These are phyloP conservation scores for Aegilops longissima DNA, from an alignment of 176 grass and related monocot genomes.

Conservation along the genomic window DNA sequence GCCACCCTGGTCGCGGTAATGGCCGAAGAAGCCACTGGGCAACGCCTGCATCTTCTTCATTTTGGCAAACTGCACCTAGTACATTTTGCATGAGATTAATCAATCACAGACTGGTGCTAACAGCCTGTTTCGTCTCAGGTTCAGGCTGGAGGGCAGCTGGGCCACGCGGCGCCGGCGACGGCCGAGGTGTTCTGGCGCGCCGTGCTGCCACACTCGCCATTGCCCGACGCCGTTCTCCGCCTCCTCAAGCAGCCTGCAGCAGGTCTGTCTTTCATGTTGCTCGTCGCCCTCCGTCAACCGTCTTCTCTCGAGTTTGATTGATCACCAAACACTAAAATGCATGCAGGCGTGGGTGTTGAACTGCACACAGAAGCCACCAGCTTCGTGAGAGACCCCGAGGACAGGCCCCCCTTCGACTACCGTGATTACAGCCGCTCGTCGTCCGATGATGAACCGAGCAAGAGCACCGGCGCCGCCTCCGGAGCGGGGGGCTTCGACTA, in stretches of 20 bases:
- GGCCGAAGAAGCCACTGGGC: background rate
- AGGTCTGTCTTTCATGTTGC: background rate
- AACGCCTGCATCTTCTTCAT: background rate
- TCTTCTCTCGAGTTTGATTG: background rate
- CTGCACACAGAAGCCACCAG: background rate
- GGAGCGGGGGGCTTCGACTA: background rate
- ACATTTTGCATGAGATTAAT: background rate
- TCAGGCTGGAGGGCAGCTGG: slow-evolving; percentile 24
- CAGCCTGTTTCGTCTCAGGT: background rate
- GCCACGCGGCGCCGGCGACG: slow-evolving; percentile 32
- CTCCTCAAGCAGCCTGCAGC: slow-evolving; percentile 9
- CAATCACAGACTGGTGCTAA: background rate
- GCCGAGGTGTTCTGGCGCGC: slow-evolving; percentile 40
- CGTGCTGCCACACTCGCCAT: slow-evolving; percentile 24
- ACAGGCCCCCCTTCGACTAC: slow-evolving; percentile 11
- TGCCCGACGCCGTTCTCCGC: slow-evolving; percentile 36
- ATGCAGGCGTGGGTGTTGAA: background rate
- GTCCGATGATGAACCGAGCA: background rate
- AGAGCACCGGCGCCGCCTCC: background rate
- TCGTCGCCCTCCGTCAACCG: background rate
- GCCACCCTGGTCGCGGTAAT: slow-evolving; percentile 21
- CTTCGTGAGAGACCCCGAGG: background rate
- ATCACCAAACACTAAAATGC: background rate
- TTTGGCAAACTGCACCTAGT: too few relatives aligned
- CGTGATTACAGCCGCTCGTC: slow-evolving; percentile 7